Evolutionary conservation across 495 filamentous ascomycete genomes (phyloP).

Genomic region (Neurospora sp.): DNA sequence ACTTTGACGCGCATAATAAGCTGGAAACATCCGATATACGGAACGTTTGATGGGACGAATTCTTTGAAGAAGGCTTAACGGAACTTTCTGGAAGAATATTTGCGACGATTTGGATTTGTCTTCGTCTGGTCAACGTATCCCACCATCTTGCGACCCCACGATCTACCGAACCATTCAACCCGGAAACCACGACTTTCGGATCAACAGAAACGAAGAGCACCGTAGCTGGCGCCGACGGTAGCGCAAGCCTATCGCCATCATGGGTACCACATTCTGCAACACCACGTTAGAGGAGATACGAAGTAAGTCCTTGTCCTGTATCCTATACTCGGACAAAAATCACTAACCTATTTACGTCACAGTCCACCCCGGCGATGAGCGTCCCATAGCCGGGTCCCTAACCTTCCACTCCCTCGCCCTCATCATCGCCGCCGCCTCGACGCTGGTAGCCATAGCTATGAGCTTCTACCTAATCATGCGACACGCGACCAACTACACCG

Average conservation of each 20-base stretch:
- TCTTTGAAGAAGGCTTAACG: neutral
- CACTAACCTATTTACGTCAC: neutral
- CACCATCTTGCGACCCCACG: neutral
- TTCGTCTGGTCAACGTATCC: neutral
- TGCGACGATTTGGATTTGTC: neutral
- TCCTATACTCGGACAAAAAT: no score
- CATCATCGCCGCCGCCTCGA: slow-evolving; percentile 43
- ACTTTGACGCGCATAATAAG: neutral
- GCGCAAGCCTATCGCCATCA: neutral
- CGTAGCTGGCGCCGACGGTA: neutral
- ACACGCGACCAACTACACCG: slow-evolving; percentile 77
- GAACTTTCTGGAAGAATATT: neutral
- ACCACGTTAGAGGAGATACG: slow-evolving; percentile 45
- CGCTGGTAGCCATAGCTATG: slow-evolving; percentile 43
- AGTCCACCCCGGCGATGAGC: slow-evolving; percentile 26
- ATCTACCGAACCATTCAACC: neutral
- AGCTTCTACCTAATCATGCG: slow-evolving; percentile 58
- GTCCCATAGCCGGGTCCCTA: slow-evolving; percentile 31
- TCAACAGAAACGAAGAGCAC: neutral
- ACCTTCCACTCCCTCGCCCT: slow-evolving; percentile 48
- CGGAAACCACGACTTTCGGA: neutral
- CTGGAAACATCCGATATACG: neutral
- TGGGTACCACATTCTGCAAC: slow-evolving; percentile 26
- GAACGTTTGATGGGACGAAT: neutral
- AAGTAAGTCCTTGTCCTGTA: slow-evolving; percentile 30